Evolutionary conservation across 257 asterid genomes (phyloP).

Genomic region (Ilex aquifolium): DNA sequence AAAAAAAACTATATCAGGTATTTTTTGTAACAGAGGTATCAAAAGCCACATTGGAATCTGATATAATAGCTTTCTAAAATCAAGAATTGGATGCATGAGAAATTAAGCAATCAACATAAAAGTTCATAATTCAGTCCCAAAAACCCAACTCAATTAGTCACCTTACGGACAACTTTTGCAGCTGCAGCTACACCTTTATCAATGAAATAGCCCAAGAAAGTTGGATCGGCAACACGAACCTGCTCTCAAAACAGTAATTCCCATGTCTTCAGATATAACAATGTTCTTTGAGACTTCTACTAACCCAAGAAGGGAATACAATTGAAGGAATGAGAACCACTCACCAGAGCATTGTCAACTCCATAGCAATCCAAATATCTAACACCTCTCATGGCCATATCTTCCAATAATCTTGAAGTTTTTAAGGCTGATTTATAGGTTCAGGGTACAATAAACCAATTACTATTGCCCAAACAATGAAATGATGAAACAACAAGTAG

Average conservation of each 20-base stretch:
- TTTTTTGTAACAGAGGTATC: too few relatives aligned
- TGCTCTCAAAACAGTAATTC: conserved; percentile 26
- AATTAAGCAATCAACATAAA: too few relatives aligned
- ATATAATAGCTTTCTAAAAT: too few relatives aligned
- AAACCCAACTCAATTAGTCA: conserved; percentile 12
- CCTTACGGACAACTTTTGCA: conserved; percentile 86
- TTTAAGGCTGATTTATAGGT: conserved; percentile 63
- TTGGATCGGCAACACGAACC: conserved; percentile 98
- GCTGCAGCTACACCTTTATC: conserved; percentile 84
- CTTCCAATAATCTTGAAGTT: conserved; percentile 73
- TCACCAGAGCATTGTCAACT: conserved; percentile 93
- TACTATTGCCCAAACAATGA: background rate
- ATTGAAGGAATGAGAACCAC: conserved; percentile 17
- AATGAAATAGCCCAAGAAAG: conserved; percentile 91
- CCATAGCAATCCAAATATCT: conserved; percentile 92
- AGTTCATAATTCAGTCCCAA: background rate
- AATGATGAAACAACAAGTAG: conserved; percentile 5
- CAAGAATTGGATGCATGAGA: too few relatives aligned
- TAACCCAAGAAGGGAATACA: conserved; percentile 3
- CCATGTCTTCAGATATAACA: conserved; percentile 11
- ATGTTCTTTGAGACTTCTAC: conserved; percentile 4
- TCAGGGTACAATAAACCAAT: conserved; percentile 13
- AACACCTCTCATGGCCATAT: conserved; percentile 82
- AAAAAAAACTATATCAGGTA: too few relatives aligned
- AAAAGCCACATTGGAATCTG: too few relatives aligned